These are phyloP conservation scores for Termitomyces heimii DNA, from an alignment of 768 basidiomycete species.

Conservation along the genomic window DNA sequence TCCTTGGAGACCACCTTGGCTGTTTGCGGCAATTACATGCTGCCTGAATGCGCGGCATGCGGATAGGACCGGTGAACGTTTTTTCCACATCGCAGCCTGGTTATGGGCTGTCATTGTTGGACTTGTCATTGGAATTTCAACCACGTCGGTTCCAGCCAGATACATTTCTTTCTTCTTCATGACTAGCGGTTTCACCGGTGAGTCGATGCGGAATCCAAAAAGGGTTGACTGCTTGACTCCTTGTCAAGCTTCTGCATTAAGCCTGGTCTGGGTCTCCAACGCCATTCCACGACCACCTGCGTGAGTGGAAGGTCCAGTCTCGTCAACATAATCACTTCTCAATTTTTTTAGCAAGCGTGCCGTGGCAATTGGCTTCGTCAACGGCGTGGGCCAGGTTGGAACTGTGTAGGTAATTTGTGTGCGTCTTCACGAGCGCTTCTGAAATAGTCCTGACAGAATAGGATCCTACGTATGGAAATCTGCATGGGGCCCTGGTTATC, in stretches of 20 bases:
- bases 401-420: constrained; percentile 35
- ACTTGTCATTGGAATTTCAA: constrained; percentile 53
- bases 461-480: constrained; percentile 56
- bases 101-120: constrained; percentile 58
- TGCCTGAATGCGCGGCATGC: constrained; percentile 51
- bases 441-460: constrained; percentile 27
- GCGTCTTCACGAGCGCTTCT: background rate
- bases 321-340: background rate
- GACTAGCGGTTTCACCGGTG: constrained; percentile 43
- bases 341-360: constrained; percentile 33
- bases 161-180: constrained; percentile 64
- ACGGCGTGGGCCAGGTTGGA: constrained; percentile 49
- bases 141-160: constrained; percentile 41
- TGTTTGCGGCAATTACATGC: constrained; percentile 42
- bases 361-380: constrained; percentile 57
- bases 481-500: constrained; percentile 53
- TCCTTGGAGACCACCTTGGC: constrained; percentile 50
- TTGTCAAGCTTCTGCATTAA: constrained; percentile 34
- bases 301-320: constrained; percentile 16
- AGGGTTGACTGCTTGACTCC: background rate
- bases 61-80: constrained; percentile 57
- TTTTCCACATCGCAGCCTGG: constrained; percentile 49
- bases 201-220: background rate
- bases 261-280: constrained; percentile 59
- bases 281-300: constrained; percentile 56